Evolutionary conservation across 805 yeast genomes (phyloP).

Genomic region (Yamadazyma ubonensis): DNA sequence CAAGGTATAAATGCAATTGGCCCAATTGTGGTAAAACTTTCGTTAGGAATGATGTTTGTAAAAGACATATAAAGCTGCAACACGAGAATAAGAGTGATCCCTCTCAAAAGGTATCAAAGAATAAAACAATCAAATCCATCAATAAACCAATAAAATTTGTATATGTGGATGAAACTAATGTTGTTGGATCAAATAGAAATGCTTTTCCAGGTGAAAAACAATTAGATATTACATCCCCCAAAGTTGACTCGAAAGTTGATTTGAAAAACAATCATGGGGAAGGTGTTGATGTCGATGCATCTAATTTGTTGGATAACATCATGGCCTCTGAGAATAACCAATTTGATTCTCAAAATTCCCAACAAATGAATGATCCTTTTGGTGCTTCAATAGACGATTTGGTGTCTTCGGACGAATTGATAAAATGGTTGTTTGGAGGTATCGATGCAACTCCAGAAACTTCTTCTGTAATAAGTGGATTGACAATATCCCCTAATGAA

Average conservation of each 20-base stretch:
- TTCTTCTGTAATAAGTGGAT: slow-evolving; percentile 1
- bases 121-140: neutral
- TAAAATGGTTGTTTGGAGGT: slow-evolving; percentile 17
- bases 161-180: no score
- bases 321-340: no score
- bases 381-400: slow-evolving; percentile 8
- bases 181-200: no score
- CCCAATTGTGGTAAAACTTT: slow-evolving; percentile 17
- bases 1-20: slow-evolving; percentile 10
- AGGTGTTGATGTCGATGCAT: no score
- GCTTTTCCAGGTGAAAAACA: no score
- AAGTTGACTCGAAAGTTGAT: no score
- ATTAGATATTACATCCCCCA: no score
- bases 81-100: slow-evolving; percentile 6
- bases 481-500: slow-evolving; percentile 12
- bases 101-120: neutral
- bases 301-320: no score
- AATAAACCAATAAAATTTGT: slow-evolving; percentile 10
- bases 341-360: no score
- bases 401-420: slow-evolving; percentile 15
- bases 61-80: slow-evolving; percentile 14
- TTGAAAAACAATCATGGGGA: no score
- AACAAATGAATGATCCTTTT: slow-evolving; percentile 4
- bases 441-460: slow-evolving; percentile 6
- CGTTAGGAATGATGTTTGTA: slow-evolving; percentile 14